Conservation (phyloP, 441 rosid species). For the Arabidopsis lyrata region DNA sequence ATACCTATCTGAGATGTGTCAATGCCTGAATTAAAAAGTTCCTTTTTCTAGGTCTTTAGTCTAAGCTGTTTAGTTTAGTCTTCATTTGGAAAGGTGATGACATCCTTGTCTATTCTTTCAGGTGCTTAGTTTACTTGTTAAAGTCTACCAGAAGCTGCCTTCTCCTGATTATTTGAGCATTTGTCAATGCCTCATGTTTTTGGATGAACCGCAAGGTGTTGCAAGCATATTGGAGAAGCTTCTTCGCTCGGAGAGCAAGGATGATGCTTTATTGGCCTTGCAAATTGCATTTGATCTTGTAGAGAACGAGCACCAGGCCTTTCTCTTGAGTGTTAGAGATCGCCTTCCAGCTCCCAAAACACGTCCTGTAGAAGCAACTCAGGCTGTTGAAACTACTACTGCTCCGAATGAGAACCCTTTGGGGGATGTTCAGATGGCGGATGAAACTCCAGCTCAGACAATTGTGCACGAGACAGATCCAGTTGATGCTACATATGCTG, state of each 20-base stretch:
- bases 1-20: slow-evolving; percentile 13
- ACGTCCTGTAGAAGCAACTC: slow-evolving; percentile 58
- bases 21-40: neutral
- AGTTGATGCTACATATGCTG: slow-evolving; percentile 69
- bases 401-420: slow-evolving; percentile 61
- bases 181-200: slow-evolving; percentile 96
- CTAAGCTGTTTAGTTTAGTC: neutral
- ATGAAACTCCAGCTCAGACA: slow-evolving; percentile 59
- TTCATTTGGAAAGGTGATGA: slow-evolving; percentile 9
- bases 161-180: slow-evolving; percentile 96
- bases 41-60: neutral
- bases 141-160: slow-evolving; percentile 84
- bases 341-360: slow-evolving; percentile 74
- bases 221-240: slow-evolving; percentile 92
- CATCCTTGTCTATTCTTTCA: slow-evolving; percentile 45
- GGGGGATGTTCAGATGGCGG: slow-evolving; percentile 84
- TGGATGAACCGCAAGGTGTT: slow-evolving; percentile 90
- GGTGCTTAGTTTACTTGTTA: slow-evolving; percentile 92
- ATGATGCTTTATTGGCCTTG: slow-evolving; percentile 84
- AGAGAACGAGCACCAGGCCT: slow-evolving; percentile 98
- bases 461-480: slow-evolving; percentile 63
- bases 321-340: slow-evolving; percentile 88
- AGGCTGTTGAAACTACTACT: slow-evolving; percentile 56
- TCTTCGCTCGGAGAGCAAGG: slow-evolving; percentile 78
- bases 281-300: slow-evolving; percentile 97